Base-by-base conservation (phyloP, 2,329 filamentous ascomycete genomes). In the Dactylellina cionopaga region DNA sequence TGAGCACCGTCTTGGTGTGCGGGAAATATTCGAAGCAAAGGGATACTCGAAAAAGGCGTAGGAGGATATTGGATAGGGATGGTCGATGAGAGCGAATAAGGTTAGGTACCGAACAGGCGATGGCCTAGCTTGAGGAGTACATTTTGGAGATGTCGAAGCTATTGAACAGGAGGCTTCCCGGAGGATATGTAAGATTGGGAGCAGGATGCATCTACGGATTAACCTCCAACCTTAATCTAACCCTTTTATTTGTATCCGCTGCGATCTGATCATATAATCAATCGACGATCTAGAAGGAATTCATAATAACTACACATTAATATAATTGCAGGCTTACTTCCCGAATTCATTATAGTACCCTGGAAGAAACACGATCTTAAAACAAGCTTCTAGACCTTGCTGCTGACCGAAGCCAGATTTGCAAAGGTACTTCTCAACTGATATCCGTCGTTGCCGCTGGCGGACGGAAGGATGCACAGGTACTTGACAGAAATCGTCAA, bases 81-180 rank as follows among this genome's bases (percentile, higher is more conserved):
- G 35, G 37, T 17, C 22, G 11, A 17, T 29, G 22, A 59, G 54
- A 19, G 65, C 65, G 56, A 70, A 70, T 70, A 70, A 60, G 49
- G 65, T 70, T 70, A 62, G 25, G 55, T 60, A 55, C 46, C 65
- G 54, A 60, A 25, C 39, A 47, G 49, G 49, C 65, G 47, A 62
- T 35, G 13, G 17, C 43, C 58, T 56, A 41, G 62, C 49, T 19
- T 1, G 25, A 54, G 51, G 41, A 33, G 51, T n/a, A 39, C 51
- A 41, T 24, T 39, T 29, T 56, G 17, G 39, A 55, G 49, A 66
- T 54, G 5, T 58, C n/a, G 51, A 47, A 49, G 29, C 41, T 24
- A 66, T 58, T 66, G 62, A 41, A 17, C 41, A 47, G 37, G 35
- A 58, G 27, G 25, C 6, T 25, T 64, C 46, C 46, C 59, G 37